Evolutionary conservation across 176 grass and related monocot genomes (phyloP), one percentile per base, ranked within the genome.

Genomic region (Bonia amplexicaulis): DNA sequence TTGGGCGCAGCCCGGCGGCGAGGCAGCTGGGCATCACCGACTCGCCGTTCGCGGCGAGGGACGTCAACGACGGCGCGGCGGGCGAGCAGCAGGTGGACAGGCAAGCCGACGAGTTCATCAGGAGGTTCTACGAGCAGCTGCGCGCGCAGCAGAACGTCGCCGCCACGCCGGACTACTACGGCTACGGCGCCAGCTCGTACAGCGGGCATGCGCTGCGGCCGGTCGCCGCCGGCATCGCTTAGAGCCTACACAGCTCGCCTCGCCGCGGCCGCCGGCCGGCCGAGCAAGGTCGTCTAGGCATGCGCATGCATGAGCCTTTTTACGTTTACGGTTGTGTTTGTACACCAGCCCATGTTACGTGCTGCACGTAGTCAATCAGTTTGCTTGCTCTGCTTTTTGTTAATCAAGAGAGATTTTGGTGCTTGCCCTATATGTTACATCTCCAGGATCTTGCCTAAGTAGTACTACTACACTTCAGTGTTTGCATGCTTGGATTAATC

Each of bases 71-170:
- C 13, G 16, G 16, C 6, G 41, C 74, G 29, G 73, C 66, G 49
- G 71, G 47, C 2, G 46, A 47, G 45, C 76, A 84, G 27, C 91
- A 84, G 82, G 92, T 93, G 37, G 94, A 97, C 82, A 76, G 77
- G 74, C 63, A 82, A 16, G 92, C 92, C 1, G 92, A 94, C 86
- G 89, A 89, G 65, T 94, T 94, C 76, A 94, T 94, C 82, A 69
- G 84, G 73, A 80, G 71, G 26, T 94, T 94, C 80, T 94, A 94
- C 89, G 89, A 94, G 81, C 92, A 94, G 82, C 92, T 94, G 25
- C 89, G 92, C 60, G 87, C 87, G 41, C 92, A 94, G 73, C 71
- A 54, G 78, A 94, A 84, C 48, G 83, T 83, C 44, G 80, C 92
- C 2, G 85, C 92, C 48, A 94, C 92, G 46, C 92, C 92, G 1